Percentiles rank a stretch among this genome's conserved stretches.
Evolutionary conservation across 345 rosid genomes (phyloP).

Genomic region (Crucihimalaya himalaica): DNA sequence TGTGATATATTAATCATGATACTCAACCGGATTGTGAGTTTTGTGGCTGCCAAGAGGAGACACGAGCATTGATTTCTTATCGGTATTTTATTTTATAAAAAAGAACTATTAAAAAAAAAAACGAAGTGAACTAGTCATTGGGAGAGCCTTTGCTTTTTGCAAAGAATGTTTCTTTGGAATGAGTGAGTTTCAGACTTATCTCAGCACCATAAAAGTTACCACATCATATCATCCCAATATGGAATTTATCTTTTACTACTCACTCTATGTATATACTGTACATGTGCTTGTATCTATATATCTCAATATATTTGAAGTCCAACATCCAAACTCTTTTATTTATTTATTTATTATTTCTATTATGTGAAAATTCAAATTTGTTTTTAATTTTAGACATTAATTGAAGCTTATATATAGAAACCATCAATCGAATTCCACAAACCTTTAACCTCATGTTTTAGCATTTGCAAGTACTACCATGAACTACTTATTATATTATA

Average conservation of each 20-base stretch:
- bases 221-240: conserved; percentile 43
- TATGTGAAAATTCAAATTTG: background rate
- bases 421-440: background rate
- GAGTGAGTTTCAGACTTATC: conserved; percentile 40
- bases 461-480: background rate
- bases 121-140: conserved; percentile 23
- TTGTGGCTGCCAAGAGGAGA: conserved; percentile 31
- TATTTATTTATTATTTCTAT: too few species aligned
- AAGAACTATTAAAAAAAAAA: conserved; percentile 20
- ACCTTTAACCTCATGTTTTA: background rate
- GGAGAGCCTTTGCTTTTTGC: conserved; percentile 39
- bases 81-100: background rate
- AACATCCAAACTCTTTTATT: background rate
- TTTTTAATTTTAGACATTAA: background rate
- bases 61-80: conserved; percentile 27
- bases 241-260: conserved; percentile 29
- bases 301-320: background rate
- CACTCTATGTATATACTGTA: conserved; percentile 23
- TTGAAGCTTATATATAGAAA: background rate
- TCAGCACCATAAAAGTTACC: conserved; percentile 42
- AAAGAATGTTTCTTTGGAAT: conserved; percentile 45
- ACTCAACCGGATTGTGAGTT: conserved; percentile 13
- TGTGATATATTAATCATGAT: conserved; percentile 17
- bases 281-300: conserved; percentile 3
- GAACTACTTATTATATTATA: background rate